These are phyloP conservation scores for Solanum clarkiae DNA, from an alignment of 257 asterid genomes.

Conservation along the genomic window DNA sequence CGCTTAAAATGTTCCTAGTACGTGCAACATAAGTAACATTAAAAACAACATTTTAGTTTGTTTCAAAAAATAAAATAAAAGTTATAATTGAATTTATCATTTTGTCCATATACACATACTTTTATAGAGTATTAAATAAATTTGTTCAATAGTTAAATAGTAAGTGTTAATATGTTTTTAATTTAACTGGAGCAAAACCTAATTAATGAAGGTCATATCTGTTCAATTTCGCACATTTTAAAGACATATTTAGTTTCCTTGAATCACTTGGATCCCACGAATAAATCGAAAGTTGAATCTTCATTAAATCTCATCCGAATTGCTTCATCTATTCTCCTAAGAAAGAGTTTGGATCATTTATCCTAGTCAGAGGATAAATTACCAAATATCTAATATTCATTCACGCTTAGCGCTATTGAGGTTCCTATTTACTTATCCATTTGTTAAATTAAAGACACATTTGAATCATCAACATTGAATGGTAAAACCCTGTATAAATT, in stretches of 20 bases:
- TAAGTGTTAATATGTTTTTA: background rate
- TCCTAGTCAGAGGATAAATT: too few species aligned
- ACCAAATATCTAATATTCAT: too few species aligned
- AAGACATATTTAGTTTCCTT: background rate
- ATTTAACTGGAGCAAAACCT: background rate
- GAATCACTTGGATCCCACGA: too few species aligned
- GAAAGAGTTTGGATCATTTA: too few species aligned
- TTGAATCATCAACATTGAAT: background rate
- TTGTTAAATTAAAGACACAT: background rate
- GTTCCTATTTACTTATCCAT: background rate
- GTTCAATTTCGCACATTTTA: background rate
- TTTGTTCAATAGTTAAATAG: background rate
- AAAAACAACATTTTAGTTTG: background rate
- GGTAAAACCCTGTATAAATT: too few species aligned
- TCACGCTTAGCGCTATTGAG: too few species aligned
- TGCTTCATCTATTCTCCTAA: too few species aligned
- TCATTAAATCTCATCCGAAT: too few species aligned
- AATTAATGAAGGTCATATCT: background rate
- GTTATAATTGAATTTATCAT: background rate
- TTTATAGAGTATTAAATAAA: background rate
- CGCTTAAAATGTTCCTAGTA: background rate
- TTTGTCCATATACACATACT: background rate
- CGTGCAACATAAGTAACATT: background rate
- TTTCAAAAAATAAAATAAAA: background rate
- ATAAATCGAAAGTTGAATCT: too few species aligned